Evolutionary conservation across 306 rosid genomes (phyloP).

Genomic region (Cucumis sativus): DNA sequence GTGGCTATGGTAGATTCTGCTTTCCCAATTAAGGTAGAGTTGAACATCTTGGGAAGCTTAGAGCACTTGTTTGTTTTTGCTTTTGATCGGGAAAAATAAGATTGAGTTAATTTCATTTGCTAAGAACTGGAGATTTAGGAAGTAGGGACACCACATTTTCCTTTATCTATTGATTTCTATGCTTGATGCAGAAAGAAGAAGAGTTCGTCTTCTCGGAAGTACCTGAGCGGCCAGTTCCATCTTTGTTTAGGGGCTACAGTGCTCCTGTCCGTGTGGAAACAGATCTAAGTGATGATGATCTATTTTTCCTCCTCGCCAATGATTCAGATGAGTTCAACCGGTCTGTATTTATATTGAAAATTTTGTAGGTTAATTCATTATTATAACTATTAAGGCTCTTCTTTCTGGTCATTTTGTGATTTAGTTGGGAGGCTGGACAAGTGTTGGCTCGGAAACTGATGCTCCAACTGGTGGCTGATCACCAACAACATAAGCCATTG

Average conservation of each 20-base stretch:
- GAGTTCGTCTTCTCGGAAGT: constrained; percentile 72
- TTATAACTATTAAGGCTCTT: background rate
- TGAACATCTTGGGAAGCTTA: background rate
- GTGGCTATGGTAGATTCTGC: background rate
- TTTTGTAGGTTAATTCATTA: background rate
- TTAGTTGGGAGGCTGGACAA: constrained; percentile 99
- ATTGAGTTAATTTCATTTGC: background rate
- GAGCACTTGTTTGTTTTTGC: background rate
- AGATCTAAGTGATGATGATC: constrained; percentile 61
- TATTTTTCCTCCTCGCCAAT: constrained; percentile 81
- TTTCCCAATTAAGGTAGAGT: background rate
- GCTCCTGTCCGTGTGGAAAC: constrained; percentile 90
- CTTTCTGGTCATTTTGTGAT: background rate
- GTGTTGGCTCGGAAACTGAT: constrained; percentile 72
- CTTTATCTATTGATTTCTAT: background rate
- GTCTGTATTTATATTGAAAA: constrained; percentile 30
- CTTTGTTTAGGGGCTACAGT: constrained; percentile 81
- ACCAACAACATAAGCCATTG: constrained; percentile 70
- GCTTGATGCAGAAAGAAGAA: constrained; percentile 62
- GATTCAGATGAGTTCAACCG: constrained; percentile 94
- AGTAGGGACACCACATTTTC: background rate
- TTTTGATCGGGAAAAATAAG: background rate
- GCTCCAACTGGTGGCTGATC: constrained; percentile 73
- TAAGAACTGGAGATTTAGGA: background rate
- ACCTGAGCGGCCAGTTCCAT: constrained; percentile 81